Base-by-base conservation (phyloP, 1,284 basidiomycete species). In the Vanrija humicola region DNA sequence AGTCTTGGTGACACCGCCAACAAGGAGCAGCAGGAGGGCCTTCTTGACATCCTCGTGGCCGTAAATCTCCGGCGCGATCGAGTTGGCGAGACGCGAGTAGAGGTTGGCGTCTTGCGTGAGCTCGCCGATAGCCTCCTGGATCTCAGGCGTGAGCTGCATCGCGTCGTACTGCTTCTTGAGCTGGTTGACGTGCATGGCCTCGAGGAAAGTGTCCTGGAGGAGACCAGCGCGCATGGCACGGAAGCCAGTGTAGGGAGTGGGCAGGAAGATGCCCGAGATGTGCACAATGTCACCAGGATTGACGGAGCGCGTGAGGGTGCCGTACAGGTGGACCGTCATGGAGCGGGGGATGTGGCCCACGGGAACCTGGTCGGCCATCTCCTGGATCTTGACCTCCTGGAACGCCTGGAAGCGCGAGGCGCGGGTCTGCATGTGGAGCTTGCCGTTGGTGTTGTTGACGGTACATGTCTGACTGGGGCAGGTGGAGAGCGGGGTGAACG, bases 361-460 rank as follows among this genome's bases (percentile, higher is more conserved):
- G 21, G 96, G 96, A 0, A 99, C 96, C 86, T 99, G 96, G 71
- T 98, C 96, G 23, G 96, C 90, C 95, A 98, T 96, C 77, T 99
- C 96, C 75, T 99, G 96, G 47, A 99, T 91, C 78, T 96, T 96
- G 63, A 97, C 86, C 76, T 99, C 96, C 73, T 99, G 96, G 82
- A 98, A 99, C 0, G 95, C 92, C 67, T 89, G 90, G 77, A 98
- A 99, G 56, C 96, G 87, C 78, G 90, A 92, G 19, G 96, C 96
- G 38, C 96, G 83, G 3, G 95, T 97, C 78, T 98, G 96, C 89
- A 98, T 97, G 72, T 96, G 90, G 56, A 99, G 78, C n/a, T 88
- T 88, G 7, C 94, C 93, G 38, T 82, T 86, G 47, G 91, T 86
- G n/a, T 85, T 82, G 71, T 98, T 95, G 74, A 86, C 89, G 74